Evolutionary conservation across 768 basidiomycete species (phyloP), one percentile per base, ranked within the genome.

Genomic region (Lactifluus pinguis): DNA sequence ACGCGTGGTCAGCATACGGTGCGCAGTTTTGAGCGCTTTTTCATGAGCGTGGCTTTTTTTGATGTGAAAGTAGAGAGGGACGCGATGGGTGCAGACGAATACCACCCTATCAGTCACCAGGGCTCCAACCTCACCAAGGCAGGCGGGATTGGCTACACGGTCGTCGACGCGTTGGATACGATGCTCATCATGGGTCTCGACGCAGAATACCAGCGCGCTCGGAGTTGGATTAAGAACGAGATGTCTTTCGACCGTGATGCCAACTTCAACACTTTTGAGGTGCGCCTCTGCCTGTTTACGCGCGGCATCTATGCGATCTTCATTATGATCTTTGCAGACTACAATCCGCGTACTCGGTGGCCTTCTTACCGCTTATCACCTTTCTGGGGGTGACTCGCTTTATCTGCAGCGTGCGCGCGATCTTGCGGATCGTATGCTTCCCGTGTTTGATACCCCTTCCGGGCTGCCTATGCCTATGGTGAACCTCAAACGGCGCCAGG

Each of bases 291-390:
- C 6, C 21, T 4, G 21, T 11, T 11, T 50, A 25, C 13, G 21
- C 21, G 36, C 13, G 36, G 34, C 21, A 25, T 25, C 36, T 36
- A 8, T 1, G n/a, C 7, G 34, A 36, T 49, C 7, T 44, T 47
- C 47, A 44, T 48, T 38, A 11, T 34, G 58, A 58, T 38, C 14
- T 50, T 50, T 45, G 13, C 63, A 95, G 92, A 94, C 90, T 1
- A 97, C 93, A 0, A 98, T 97, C 55, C 85, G 95, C 25, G 82
- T 95, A 1, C 78, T 98, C 3, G 95, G 95, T 9, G 95, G 95
- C 0, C 80, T 98, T 4, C 77, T 98, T 2, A 85, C 93, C 1
- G 88, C 93, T 0, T 85, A 92, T 69, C 83, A 93, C 68, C 79
- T 97, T 10, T 85, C 90, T 0, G 78, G 71, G 1, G 74, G 81